Base-by-base conservation (phyloP, 371 early-diverging fungal species). In the Parasitella parasitica region DNA sequence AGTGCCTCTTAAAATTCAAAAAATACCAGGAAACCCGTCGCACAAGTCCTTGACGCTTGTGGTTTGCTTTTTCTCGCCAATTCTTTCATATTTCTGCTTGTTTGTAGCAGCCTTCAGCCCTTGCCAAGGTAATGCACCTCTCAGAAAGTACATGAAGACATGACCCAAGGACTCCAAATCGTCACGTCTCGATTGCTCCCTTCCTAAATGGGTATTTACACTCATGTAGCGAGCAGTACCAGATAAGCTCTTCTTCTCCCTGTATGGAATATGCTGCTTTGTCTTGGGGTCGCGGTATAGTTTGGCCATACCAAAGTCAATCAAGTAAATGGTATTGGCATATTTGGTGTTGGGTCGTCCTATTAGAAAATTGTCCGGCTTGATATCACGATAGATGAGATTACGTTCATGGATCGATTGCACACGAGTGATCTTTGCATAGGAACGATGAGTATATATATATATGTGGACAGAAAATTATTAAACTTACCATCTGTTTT, bases 271-370 rank as follows among this genome's bases (percentile, higher is more conserved):
- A 82, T 99, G 99, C 66, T 89, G 88, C 69, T 92, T 91, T 59
- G 97, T 96, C 68, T 90, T 91, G 18, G 95, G 93, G 67, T 96
- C 93, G 34, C 95, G 85, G 69, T 95, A 98, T 67, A 91, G 88
- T 78, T 99, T 99, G 27, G 96, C 94, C 92, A 99, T 94, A 55
- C 99, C 99, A 80, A 97, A 96, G 77, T 99, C 99, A 56, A 99
- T 87, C 69, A 94, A 89, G 68, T 90, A 90, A 24, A 92, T 81
- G 30, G 81, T 75, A 59, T 86, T 85, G 32, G 86, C 83, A 55
- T 82, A 69, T 37, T 88, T 84, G 20, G 86, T 83, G 59, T 83
- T 73, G 2, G 93, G 88, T 16, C 90, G 80, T 34, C 97, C 97
- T 63, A 97, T 90, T 54, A 98, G 80, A 73, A 99, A 99, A 84